Evolutionary conservation across 768 basidiomycete species (phyloP), one percentile per base, ranked within the genome.

Genomic region (Pleurotus tuoliensis): DNA sequence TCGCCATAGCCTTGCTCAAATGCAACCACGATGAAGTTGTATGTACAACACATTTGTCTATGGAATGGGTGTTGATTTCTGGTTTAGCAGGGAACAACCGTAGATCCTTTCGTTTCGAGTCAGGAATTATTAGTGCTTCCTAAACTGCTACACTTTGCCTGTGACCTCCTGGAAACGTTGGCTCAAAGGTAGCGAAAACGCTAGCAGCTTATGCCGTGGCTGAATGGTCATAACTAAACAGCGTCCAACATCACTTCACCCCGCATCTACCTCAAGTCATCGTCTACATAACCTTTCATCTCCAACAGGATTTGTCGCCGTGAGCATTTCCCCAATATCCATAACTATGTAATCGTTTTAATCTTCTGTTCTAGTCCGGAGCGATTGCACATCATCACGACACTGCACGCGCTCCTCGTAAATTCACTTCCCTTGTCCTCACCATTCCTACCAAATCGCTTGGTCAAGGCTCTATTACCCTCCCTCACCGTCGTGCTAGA

Each of bases 261-360:
- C 79, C 90, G 0, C 75, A 88, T 63, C 52, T 73, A 1, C 68
- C 79, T n/a, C 80, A 74, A 47, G 54, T 93, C n/a, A 63, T 81
- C 13, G 74, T 76, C 18, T 70, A 76, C 43, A 64, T 92, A 16
- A 68, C 75, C 2, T 82, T 77, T 61, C 88, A 85, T 57, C 71
- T 92, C 0, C 90, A 92, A 65, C 81, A 79, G 57, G 71, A 73
- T 11, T 67, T 69, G 16, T 69, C 74, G 11, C 41, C 73, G 87
- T 88, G 66, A 63, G 82, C 66, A 22, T 43, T 38, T 40, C 34
- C n/a, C 6, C 7, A 39, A 5, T 40, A 11, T 22, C 7, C 39
- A 9, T 8, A 13, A 5, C 4, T 20, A n/a, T 18, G 16, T 3
- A n/a, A 16, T 7, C 20, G 43, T 16, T n/a, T 18, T 25, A 20